Percentiles rank a stretch among this genome's conserved stretches.
Evolutionary conservation across 73 alveolate genomes (phyloP).

Genomic region (Blepharisma stoltei): DNA sequence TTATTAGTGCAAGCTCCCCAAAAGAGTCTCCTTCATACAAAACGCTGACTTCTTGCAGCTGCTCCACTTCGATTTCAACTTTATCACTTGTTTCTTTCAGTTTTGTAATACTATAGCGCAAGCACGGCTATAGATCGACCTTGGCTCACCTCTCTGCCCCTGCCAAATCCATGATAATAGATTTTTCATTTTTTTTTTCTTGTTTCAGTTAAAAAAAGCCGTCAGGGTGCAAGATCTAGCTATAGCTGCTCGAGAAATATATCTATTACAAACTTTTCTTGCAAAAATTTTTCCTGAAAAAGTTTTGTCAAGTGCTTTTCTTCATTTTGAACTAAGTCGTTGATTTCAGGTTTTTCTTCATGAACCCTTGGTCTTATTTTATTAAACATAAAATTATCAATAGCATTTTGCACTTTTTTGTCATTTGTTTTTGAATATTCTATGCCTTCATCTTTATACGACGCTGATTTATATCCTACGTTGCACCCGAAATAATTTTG

Average conservation of each 20-base stretch:
- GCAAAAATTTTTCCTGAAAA: not conserved
- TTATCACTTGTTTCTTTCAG: not conserved
- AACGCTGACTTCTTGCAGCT: conserved; percentile 35
- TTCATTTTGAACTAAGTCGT: not conserved
- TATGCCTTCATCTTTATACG: not conserved
- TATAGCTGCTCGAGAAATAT: not conserved
- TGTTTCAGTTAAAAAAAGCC: too few relatives aligned
- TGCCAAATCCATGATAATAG: too few relatives aligned
- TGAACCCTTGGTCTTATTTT: not conserved
- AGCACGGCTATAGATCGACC: too few relatives aligned
- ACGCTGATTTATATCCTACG: not conserved
- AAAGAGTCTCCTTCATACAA: conserved; percentile 47
- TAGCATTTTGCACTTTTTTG: not conserved
- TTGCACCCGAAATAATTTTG: not conserved
- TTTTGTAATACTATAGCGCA: not conserved
- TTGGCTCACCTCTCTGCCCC: too few relatives aligned
- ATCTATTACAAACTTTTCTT: not conserved
- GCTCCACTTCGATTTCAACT: not conserved
- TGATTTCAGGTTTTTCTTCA: not conserved
- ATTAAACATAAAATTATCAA: not conserved
- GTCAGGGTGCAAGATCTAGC: not conserved
- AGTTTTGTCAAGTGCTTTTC: not conserved
- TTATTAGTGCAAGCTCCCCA: conserved; percentile 84
- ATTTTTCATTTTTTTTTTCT: too few relatives aligned
- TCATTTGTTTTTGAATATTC: not conserved